Conservation (phyloP, 108 stramenopile species). For the Cyclotella atomus region DNA sequence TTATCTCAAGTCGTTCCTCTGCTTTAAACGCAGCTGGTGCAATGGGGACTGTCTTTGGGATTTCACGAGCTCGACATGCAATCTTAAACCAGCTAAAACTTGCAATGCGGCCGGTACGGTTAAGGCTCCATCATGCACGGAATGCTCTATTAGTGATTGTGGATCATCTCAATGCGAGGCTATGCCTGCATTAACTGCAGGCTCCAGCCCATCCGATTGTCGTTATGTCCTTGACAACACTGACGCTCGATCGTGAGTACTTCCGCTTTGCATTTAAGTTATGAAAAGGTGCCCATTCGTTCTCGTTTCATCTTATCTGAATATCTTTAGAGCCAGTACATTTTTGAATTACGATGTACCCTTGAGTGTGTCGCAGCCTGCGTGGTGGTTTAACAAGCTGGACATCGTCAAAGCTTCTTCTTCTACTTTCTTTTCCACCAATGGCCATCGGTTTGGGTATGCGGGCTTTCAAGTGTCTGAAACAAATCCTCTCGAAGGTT, state of each 20-base stretch:
- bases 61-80: not conserved
- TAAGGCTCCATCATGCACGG: not conserved
- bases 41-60: not conserved
- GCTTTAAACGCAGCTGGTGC: too few relatives aligned
- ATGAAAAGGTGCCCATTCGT: too few relatives aligned
- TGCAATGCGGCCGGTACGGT: not conserved
- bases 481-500: not conserved
- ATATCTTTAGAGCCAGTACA: not conserved
- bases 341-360: not conserved
- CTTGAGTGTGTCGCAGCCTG: not conserved
- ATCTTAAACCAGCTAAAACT: not conserved
- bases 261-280: too few relatives aligned
- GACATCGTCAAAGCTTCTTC: not conserved
- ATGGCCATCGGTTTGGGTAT: not conserved
- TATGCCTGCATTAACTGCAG: not conserved
- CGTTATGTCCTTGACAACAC: slow-evolving; percentile 1
- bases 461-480: slow-evolving; percentile 2
- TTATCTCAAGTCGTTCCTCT: too few relatives aligned
- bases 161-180: not conserved
- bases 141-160: not conserved
- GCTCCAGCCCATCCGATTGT: not conserved
- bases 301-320: too few relatives aligned
- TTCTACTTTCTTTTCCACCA: not conserved
- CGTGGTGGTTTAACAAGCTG: not conserved
- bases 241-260: too few relatives aligned